These are phyloP conservation scores for Soucietia sequanensis DNA, from an alignment of 805 yeast genomes.

Conservation along the genomic window DNA sequence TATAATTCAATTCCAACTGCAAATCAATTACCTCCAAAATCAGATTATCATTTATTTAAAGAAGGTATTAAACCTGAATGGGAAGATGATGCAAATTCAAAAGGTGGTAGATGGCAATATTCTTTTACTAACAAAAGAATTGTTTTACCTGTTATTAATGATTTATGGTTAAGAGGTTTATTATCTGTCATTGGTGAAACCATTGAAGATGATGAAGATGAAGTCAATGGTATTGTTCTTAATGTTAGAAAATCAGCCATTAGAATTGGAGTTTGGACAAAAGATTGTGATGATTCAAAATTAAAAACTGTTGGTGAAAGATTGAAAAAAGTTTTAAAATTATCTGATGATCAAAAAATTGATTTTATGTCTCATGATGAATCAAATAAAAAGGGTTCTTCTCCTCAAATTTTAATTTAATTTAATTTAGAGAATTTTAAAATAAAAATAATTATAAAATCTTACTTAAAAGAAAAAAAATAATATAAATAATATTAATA, in stretches of 20 bases:
- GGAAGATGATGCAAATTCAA: slow-evolving; percentile 86
- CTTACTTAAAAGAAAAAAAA: too few species aligned
- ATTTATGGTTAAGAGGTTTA: slow-evolving; percentile 87
- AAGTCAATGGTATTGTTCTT: slow-evolving; percentile 92
- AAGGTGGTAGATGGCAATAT: slow-evolving; percentile 89
- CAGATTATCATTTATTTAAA: slow-evolving; percentile 94
- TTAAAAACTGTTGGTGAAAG: slow-evolving; percentile 77
- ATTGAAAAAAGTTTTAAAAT: slow-evolving; percentile 80
- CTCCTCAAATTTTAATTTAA: slow-evolving; percentile 30
- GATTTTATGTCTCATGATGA: slow-evolving; percentile 77
- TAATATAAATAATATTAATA: not conserved
- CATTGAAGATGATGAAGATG: slow-evolving; percentile 76
- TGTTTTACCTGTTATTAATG: slow-evolving; percentile 65
- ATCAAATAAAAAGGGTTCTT: slow-evolving; percentile 39
- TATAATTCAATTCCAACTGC: slow-evolving; percentile 92
- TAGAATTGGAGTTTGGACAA: slow-evolving; percentile 93
- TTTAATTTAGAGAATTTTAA: too few species aligned
- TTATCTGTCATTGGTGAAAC: slow-evolving; percentile 94
- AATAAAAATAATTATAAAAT: too few species aligned
- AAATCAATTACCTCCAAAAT: slow-evolving; percentile 82
- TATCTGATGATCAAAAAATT: slow-evolving; percentile 69
- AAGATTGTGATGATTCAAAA: slow-evolving; percentile 62
- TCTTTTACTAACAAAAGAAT: slow-evolving; percentile 69
- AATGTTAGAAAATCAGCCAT: slow-evolving; percentile 79
- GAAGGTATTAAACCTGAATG: slow-evolving; percentile 96